These are phyloP conservation scores for Trichoderma arundinaceum DNA, from an alignment of 2,329 filamentous ascomycete species.

Conservation along the genomic window DNA sequence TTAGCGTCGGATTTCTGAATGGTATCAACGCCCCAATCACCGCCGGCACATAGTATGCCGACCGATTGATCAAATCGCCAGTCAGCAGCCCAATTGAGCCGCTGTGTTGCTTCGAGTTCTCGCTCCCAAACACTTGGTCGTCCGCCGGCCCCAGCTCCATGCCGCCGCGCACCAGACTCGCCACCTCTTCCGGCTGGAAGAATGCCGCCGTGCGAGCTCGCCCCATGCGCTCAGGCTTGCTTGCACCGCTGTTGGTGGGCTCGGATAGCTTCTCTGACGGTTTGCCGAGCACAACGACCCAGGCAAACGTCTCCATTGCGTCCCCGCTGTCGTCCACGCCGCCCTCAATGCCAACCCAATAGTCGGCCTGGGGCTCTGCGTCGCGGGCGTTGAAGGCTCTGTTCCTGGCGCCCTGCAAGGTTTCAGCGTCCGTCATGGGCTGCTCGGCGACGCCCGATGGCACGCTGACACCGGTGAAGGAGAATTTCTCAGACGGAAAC, in stretches of 20 bases:
- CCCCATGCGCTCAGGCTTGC: conserved; percentile 38
- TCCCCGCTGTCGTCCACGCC: conserved; percentile 43
- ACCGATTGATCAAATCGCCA: conserved; percentile 45
- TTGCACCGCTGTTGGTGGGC: background rate
- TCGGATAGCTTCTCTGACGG: background rate
- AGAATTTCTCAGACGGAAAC: conserved; percentile 41
- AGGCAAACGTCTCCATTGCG: conserved; percentile 48
- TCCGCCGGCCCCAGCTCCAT: conserved; percentile 51
- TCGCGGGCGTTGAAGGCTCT: conserved; percentile 44
- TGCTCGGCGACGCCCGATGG: conserved; percentile 49
- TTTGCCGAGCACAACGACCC: conserved; percentile 45
- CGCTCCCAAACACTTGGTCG: conserved; percentile 46
- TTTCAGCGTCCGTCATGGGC: conserved; percentile 48
- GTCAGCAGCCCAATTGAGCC: conserved; percentile 51
- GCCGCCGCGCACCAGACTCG: conserved; percentile 44
- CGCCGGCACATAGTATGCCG: conserved; percentile 48
- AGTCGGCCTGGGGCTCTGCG: conserved; percentile 44
- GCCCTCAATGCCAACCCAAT: conserved; percentile 51
- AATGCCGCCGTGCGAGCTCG: conserved; percentile 48
- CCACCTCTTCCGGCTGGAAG: conserved; percentile 47
- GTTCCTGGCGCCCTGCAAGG: conserved; percentile 48
- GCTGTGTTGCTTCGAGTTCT: conserved; percentile 47
- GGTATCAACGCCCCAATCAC: conserved; percentile 51
- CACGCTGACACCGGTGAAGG: conserved; percentile 42
- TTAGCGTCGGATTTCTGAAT: conserved; percentile 45